Conservation (phyloP, 2,329 filamentous ascomycete genomes). For the Colletotrichum somersetense region DNA sequence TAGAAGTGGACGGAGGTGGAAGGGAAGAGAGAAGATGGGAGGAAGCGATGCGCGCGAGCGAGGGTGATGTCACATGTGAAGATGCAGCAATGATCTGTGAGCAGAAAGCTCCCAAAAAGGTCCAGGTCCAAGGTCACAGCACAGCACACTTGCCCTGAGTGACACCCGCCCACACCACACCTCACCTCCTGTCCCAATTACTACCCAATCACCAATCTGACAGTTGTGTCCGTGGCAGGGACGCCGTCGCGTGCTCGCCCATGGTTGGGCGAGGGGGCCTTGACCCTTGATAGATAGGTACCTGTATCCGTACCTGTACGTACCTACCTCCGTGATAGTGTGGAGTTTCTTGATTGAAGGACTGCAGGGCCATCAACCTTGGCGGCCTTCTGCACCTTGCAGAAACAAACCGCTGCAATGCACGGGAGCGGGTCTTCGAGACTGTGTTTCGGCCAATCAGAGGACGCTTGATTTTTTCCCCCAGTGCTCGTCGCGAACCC, state of each 20-base stretch:
- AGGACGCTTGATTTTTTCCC: not conserved
- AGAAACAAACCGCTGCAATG: slow-evolving; percentile 28
- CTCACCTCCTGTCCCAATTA: not conserved
- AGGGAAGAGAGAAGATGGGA: slow-evolving; percentile 1
- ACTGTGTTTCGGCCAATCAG: slow-evolving; percentile 20
- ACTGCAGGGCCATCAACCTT: slow-evolving; percentile 30
- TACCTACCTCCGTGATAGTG: not conserved
- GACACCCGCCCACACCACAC: not conserved
- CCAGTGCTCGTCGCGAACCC: slow-evolving; percentile 45
- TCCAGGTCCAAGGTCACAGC: slow-evolving; percentile 31
- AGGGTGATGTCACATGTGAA: slow-evolving; percentile 43
- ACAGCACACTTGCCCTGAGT: not conserved
- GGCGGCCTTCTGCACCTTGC: slow-evolving; percentile 31
- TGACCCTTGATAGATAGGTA: slow-evolving; percentile 26
- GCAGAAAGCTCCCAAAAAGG: slow-evolving; percentile 29
- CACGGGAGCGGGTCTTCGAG: slow-evolving; percentile 14
- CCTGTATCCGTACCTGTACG: not conserved
- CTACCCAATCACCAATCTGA: slow-evolving; percentile 16
- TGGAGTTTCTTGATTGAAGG: slow-evolving; percentile 24
- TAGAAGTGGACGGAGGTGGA: slow-evolving; percentile 30
- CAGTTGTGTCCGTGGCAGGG: slow-evolving; percentile 25
- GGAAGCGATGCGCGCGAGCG: slow-evolving; percentile 2
- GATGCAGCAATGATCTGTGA: slow-evolving; percentile 28
- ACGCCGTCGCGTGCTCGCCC: slow-evolving; percentile 19
- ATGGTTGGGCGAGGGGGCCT: slow-evolving; percentile 28